Evolutionary conservation across 306 rosid genomes (phyloP), one percentile per base, ranked within the genome.

Genomic region (Benincasa hispida): DNA sequence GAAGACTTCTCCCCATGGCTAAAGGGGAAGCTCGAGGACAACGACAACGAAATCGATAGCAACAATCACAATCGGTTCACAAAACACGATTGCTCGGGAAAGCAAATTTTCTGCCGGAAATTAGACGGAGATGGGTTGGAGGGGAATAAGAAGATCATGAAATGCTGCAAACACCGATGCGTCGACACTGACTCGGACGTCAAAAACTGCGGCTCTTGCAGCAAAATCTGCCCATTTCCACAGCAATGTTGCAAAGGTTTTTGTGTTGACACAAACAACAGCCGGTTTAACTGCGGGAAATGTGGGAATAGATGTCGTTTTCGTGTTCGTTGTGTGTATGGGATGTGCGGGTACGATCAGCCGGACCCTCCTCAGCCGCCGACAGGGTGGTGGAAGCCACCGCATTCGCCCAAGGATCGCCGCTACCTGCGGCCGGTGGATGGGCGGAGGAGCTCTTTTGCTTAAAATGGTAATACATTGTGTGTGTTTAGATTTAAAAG

Each of bases 271-370:
- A 86, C 85, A 1, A 89, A 87, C 24, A 1, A 32, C 0, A 83
- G 73, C 53, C 69, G 77, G 53, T 81, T 84, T 5, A 87, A 93
- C n/a, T 93, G 97, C 72, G 97, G 98, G 3, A 81, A 21, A 61
- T 91, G 97, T 80, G 92, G 88, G 27, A 75, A 89, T 58, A 82
- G 69, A 54, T 90, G 98, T 51, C 88, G 87, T 34, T 22, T 32
- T 35, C 84, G 83, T 1, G 60, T 41, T 17, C 77, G 42, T 0
- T 93, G 98, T 61, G 25, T 70, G 3, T 93, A 53, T 69, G 98
- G 98, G 17, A 75, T 89, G 84, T 91, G 96, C 76, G 95, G 93
- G 0, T 92, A 90, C 76, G 89, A 17, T 28, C 17, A 76, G 37
- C 69, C 78, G 8, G 24, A 8, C 41, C 70, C 79, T 24, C 53